Base-by-base conservation (phyloP, 129 eudicot species). In the Solidago caesia region DNA sequence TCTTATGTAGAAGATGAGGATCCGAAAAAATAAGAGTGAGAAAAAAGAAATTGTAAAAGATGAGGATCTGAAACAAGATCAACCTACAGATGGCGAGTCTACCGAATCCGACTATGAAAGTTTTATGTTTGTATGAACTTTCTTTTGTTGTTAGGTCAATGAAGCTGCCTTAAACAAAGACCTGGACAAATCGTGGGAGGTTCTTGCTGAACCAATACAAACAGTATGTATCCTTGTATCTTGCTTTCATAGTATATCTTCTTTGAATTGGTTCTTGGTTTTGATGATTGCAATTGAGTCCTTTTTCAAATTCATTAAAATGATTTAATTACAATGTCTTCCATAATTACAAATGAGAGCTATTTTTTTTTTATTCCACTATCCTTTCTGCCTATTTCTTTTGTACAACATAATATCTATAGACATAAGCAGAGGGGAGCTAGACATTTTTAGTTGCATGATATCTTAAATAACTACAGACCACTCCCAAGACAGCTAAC, bases 161-260 rank as follows among this genome's bases (percentile, higher is more conserved):
- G 94, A 89, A 85, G 91, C 87, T 67, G 74, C 88, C 43, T 74
- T 91, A 84, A 68, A 33, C 45, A 84, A 84, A 69, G 99, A 91
- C 81, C 80, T 95, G 84, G 81, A 95, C 83, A 78, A 84, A 45
- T 63, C 90, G 14, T 95, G 97, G 99, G 99, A 95, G 86, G 97
- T 95, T 78, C 99, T 95, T 74, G 99, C 99, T 48, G 99, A 95
- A 85, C 97, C 98, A 59, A 90, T 94, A 80, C 98, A 94, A 77
- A 90, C 97, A 1, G 96, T 92, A 88, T 69, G 95, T 68, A 48
- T 80, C 21, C 21, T 21, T 21, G 21, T 21, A 21, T 21, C 21
- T 21, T 21, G 21, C 21, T 21, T 21, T 21, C 21, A 21, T 21
- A 21, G 21, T 80, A 26, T 43, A 68, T 46, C 63, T 67, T 70